These are phyloP conservation scores for Diatrype stigma DNA, from an alignment of 2,329 filamentous ascomycete species.

Conservation along the genomic window DNA sequence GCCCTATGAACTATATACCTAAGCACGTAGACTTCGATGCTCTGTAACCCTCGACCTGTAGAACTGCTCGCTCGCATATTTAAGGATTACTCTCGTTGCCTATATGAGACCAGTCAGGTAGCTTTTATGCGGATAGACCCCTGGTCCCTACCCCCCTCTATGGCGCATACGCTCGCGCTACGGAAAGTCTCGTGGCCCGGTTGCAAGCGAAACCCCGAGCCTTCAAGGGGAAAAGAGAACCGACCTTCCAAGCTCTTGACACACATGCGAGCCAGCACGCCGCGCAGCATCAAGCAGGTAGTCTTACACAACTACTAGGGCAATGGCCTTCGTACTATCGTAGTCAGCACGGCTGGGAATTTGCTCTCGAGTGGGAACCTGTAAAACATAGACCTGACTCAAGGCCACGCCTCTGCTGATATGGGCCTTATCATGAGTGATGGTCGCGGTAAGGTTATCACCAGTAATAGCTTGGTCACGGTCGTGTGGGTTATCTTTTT, in stretches of 20 bases:
- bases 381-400: slow-evolving; percentile 4
- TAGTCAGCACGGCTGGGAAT: slow-evolving; percentile 7
- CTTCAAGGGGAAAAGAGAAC: too few relatives aligned
- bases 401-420: slow-evolving; percentile 11
- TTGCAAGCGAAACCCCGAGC: too few relatives aligned
- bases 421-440: slow-evolving; percentile 8
- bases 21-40: too few relatives aligned
- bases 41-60: too few relatives aligned
- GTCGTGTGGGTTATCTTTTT: slow-evolving; percentile 13
- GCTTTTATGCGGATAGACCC: too few relatives aligned
- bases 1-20: too few relatives aligned
- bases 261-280: slow-evolving; percentile 7
- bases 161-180: too few relatives aligned
- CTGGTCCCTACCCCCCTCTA: too few relatives aligned
- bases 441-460: background rate
- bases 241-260: slow-evolving; percentile 12
- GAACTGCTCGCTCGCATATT: too few relatives aligned
- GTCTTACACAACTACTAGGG: slow-evolving; percentile 14
- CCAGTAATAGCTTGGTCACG: slow-evolving; percentile 10
- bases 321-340: slow-evolving; percentile 6
- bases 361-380: slow-evolving; percentile 8
- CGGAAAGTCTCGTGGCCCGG: too few relatives aligned
- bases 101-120: too few relatives aligned
- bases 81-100: too few relatives aligned
- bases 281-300: slow-evolving; percentile 12